Evolutionary conservation across 2,329 filamentous ascomycete species (phyloP).

Genomic region (Alternaria atra): DNA sequence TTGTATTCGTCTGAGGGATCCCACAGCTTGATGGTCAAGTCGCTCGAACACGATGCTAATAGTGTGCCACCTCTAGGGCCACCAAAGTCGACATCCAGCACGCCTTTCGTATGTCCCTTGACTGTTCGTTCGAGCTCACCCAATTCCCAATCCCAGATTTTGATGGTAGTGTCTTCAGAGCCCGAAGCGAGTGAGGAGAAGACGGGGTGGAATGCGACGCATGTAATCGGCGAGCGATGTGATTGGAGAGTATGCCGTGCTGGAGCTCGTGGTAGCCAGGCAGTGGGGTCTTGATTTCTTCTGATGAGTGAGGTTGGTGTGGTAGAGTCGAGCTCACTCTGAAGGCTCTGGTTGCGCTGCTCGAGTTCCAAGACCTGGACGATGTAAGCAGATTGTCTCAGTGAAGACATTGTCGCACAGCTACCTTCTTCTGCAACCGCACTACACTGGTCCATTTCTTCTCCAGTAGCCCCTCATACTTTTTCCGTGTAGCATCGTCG

Average conservation of each 20-base stretch:
- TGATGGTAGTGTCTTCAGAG: conserved; percentile 92
- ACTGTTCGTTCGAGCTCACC: conserved; percentile 90
- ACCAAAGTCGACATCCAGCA: conserved; percentile 89
- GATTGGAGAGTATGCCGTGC: conserved; percentile 84
- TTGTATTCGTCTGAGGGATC: conserved; percentile 93
- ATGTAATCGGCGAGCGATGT: conserved; percentile 82
- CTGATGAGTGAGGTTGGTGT: conserved; percentile 81
- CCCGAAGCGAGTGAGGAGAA: conserved; percentile 91
- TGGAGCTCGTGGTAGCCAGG: conserved; percentile 86
- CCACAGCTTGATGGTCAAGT: conserved; percentile 95
- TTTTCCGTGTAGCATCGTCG: conserved; percentile 84
- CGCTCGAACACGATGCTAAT: conserved; percentile 84
- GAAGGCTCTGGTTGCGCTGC: conserved; percentile 73
- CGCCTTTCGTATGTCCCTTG: conserved; percentile 89
- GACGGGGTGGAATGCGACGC: conserved; percentile 89
- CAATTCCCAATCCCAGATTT: conserved; percentile 97
- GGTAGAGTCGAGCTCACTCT: conserved; percentile 83
- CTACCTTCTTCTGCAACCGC: conserved; percentile 91
- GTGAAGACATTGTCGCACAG: not conserved
- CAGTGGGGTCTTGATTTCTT: conserved; percentile 82
- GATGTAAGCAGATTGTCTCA: conserved; percentile 22
- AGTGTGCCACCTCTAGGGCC: conserved; percentile 82
- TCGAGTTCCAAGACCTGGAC: conserved; percentile 91
- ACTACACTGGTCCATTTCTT: conserved; percentile 99
- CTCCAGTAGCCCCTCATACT: conserved; percentile 92